Evolutionary conservation across 1,284 basidiomycete genomes (phyloP).

Genomic region (Cutaneotrichosporon cavernicola): DNA sequence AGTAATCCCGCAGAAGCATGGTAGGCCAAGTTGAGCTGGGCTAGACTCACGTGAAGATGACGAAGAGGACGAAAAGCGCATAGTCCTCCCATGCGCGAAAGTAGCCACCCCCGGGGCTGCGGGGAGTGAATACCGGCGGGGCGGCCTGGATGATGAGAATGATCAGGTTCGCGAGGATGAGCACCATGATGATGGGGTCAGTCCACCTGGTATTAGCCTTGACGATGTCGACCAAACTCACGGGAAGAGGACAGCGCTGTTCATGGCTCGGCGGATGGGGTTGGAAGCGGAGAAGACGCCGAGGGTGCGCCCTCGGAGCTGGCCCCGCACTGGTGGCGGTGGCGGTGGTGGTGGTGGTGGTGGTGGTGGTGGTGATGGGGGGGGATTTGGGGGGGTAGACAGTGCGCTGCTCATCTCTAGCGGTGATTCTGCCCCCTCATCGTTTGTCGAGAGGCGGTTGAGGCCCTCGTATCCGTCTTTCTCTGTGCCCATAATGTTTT

Average conservation of each 20-base stretch:
- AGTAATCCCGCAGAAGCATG: not conserved
- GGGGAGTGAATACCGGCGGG: slow-evolving; percentile 56
- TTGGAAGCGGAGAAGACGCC: slow-evolving; percentile 72
- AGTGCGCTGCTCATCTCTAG: not conserved
- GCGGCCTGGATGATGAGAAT: slow-evolving; percentile 78
- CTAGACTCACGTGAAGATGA: slow-evolving; percentile 80
- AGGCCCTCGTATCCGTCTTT: slow-evolving; percentile 37
- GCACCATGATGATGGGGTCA: slow-evolving; percentile 76
- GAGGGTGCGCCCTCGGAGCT: slow-evolving; percentile 74
- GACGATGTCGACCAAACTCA: slow-evolving; percentile 52
- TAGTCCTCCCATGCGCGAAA: slow-evolving; percentile 86
- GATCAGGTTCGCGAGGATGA: slow-evolving; percentile 82
- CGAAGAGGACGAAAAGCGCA: slow-evolving; percentile 76
- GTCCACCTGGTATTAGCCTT: slow-evolving; percentile 64
- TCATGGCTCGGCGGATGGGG: slow-evolving; percentile 63
- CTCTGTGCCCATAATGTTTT: slow-evolving; percentile 60
- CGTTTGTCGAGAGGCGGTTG: not conserved
- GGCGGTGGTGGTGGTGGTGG: slow-evolving; percentile 12
- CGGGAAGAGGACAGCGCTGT: slow-evolving; percentile 68
- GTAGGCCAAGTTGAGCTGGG: slow-evolving; percentile 28
- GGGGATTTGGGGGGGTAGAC: not conserved
- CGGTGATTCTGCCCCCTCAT: not conserved
- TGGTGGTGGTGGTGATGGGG: slow-evolving; percentile 10
- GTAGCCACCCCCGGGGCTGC: slow-evolving; percentile 55
- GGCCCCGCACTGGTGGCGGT: slow-evolving; percentile 22